phyloP scores from a whole-genome alignment of 805 yeast genomes.

The Zygosaccharomyces pseudorouxii region DNA sequence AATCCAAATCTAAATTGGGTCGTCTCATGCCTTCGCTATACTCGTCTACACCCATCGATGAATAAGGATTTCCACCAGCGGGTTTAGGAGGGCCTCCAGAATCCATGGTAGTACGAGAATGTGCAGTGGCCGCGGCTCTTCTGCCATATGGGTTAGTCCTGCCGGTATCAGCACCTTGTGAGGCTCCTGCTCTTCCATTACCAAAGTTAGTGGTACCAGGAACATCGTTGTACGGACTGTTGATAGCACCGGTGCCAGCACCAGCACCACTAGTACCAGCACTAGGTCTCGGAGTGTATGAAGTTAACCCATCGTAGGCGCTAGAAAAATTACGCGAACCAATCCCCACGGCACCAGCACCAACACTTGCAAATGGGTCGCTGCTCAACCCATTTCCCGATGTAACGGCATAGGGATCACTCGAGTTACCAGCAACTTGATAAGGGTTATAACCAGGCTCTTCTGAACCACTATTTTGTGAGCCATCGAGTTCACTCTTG shows the following conservation, averaged over 20 bases:
- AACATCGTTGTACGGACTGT: background rate
- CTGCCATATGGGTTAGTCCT: conserved; percentile 10
- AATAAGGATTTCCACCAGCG: conserved; percentile 12
- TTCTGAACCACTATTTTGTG: conserved; percentile 1
- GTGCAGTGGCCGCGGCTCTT: conserved; percentile 2
- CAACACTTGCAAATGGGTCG: conserved; percentile 13
- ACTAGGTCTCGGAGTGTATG: background rate
- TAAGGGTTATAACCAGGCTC: conserved; percentile 9
- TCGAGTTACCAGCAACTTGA: conserved; percentile 7
- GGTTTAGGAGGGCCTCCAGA: background rate
- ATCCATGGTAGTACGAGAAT: background rate
- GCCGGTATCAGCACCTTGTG: background rate
- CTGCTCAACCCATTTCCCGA: conserved; percentile 1
- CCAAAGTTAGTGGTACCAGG: background rate
- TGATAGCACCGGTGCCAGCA: background rate
- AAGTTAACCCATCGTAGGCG: conserved; percentile 9
- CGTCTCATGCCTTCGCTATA: background rate
- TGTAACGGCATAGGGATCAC: conserved; percentile 12
- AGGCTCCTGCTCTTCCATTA: background rate
- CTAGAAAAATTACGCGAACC: conserved; percentile 8
- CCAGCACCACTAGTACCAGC: background rate
- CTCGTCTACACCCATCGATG: conserved; percentile 2
- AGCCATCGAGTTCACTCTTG: conserved; percentile 12
- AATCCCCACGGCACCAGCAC: conserved; percentile 5
- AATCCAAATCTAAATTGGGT: conserved; percentile 8